phyloP scores from a whole-genome alignment of 2,329 filamentous ascomycete species.

The Colletotrichum agaves region DNA sequence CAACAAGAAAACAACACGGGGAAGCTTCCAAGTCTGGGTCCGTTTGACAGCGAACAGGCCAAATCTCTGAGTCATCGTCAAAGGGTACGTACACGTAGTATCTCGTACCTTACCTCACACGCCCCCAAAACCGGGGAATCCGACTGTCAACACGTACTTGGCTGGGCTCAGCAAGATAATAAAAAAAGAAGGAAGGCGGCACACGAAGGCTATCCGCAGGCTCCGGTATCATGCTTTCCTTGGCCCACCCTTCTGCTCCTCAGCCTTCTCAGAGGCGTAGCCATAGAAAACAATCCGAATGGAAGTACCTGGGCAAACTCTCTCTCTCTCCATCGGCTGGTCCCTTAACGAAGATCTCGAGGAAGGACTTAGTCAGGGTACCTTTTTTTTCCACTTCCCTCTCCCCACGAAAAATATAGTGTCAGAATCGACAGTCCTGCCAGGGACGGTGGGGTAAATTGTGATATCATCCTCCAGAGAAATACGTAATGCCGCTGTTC shows the following conservation, averaged over 20 bases:
- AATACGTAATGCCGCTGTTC: conserved; percentile 35
- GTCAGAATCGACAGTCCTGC: conserved; percentile 12
- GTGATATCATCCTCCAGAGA: conserved; percentile 34
- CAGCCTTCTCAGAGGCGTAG: neutral
- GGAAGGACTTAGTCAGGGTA: neutral
- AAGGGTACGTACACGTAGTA: neutral
- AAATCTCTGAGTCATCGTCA: conserved; percentile 18
- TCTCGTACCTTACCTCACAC: too few species aligned
- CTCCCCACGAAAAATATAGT: conserved; percentile 17
- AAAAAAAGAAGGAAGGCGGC: neutral
- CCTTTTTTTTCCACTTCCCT: neutral
- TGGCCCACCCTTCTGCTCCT: neutral
- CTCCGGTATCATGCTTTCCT: conserved; percentile 19
- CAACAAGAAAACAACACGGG: conserved; percentile 21
- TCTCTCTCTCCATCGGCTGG: neutral
- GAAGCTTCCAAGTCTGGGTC: neutral
- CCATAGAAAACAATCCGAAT: neutral
- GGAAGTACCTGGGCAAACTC: neutral
- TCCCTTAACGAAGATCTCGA: conserved; percentile 21
- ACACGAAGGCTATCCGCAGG: conserved; percentile 12
- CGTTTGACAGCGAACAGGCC: neutral
- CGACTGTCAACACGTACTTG: conserved; percentile 1
- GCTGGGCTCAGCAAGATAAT: neutral
- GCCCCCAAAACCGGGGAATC: conserved; percentile 14
- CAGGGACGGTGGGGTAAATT: conserved; percentile 33